Base-by-base conservation (phyloP, 176 grass and related monocot genomes). In the Rhipidocladum racemiflorum region DNA sequence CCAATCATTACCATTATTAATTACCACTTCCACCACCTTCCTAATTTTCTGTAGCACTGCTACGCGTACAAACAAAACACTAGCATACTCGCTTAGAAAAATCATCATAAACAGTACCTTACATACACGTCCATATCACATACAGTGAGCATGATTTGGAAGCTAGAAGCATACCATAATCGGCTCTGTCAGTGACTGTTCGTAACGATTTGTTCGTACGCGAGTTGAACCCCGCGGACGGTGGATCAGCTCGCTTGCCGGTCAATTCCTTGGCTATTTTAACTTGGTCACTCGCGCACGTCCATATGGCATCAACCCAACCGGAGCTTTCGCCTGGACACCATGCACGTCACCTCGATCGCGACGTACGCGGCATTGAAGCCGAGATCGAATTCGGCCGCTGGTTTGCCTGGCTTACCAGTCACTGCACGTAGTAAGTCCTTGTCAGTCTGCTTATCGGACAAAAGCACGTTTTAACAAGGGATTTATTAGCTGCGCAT, bases 371-470 rank as follows among this genome's bases (percentile, higher is more conserved):
- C n/a, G 9, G 55, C n/a, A 24, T 25, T 12, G n/a, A 12, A 11
- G 1, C 9, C 9, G n/a, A 4, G 11, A 44, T 24, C 38, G 39
- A 15, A 18, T 49, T 14, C 56, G 29, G 61, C 82, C 25, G 74
- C 39, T 25, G 62, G 14, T 15, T 23, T 71, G 84, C 84, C 75
- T 85, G 84, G 3, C 84, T 24, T 85, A 40, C 40, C 75, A 5
- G 84, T 55, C 84, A 9, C 8, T 8, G 39, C 39, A 40, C 39
- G 39, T 9, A 9, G 7, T 9, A 9, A 1, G 7, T 8, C 39
- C n/a, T n/a, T 7, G 39, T 9, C 39, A 18, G 42, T 73, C 57
- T n/a, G n/a, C n/a, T n/a, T 13, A 13, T 50, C 73, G 30, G 4
- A 8, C 38, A 61, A 77, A 61, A 78, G 74, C 62, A 67, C 34